A percentile compares a stretch with the other conserved stretches of the same genome.
These are phyloP conservation scores for Puccinia polysora DNA, from an alignment of 1,284 basidiomycete species.

Conservation along the genomic window DNA sequence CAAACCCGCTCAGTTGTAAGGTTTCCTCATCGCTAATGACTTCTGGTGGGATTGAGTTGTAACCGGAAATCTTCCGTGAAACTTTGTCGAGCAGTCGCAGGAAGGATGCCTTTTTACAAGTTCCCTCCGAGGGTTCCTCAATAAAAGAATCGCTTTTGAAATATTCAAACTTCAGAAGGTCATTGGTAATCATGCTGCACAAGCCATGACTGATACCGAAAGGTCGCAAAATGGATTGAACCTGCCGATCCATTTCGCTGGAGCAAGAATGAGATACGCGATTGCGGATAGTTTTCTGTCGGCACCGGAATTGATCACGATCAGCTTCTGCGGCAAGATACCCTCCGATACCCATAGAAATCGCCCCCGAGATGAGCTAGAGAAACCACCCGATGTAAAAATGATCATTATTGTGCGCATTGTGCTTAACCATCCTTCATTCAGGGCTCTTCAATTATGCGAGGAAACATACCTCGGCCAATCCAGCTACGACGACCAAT, in stretches of 20 bases:
- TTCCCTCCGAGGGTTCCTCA: background rate
- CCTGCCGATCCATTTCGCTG: slow-evolving; percentile 93
- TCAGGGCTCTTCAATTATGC: slow-evolving; percentile 24
- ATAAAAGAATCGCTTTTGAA: background rate
- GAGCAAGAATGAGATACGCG: slow-evolving; percentile 79
- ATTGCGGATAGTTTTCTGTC: slow-evolving; percentile 55
- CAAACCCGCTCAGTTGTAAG: slow-evolving; percentile 64
- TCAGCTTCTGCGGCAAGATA: slow-evolving; percentile 95
- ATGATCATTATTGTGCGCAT: background rate
- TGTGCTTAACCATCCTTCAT: background rate
- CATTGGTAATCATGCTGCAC: slow-evolving; percentile 10
- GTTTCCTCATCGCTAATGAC: slow-evolving; percentile 48
- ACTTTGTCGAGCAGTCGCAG: background rate
- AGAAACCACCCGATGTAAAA: slow-evolving; percentile 43
- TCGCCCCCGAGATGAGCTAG: slow-evolving; percentile 79
- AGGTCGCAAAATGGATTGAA: slow-evolving; percentile 76
- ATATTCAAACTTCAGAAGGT: slow-evolving; percentile 13
- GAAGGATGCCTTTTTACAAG: slow-evolving; percentile 40
- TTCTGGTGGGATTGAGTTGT: slow-evolving; percentile 45
- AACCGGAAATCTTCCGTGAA: slow-evolving; percentile 34
- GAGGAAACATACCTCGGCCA: slow-evolving; percentile 63
- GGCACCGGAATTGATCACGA: slow-evolving; percentile 64
- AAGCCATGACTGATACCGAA: slow-evolving; percentile 64
- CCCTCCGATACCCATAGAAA: slow-evolving; percentile 92
- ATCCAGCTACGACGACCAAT: slow-evolving; percentile 81